Base-by-base conservation (phyloP, 2,329 filamentous ascomycete species). In the Aspergillus chevalieri region DNA sequence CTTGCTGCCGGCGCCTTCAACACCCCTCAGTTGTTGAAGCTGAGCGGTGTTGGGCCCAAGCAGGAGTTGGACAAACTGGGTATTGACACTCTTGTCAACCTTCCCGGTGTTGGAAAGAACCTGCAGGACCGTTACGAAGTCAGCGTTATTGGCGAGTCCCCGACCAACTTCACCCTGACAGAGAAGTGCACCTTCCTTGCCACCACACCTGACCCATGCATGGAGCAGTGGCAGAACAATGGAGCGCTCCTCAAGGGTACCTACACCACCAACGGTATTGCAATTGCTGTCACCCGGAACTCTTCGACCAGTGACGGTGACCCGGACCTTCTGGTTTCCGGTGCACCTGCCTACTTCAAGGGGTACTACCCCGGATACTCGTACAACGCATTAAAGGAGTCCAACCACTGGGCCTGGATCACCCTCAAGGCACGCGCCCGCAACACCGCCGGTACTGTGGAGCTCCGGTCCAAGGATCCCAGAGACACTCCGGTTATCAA, bases 101-200 rank as follows among this genome's bases (percentile, higher is more conserved):
- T 79, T 0, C 76, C 78, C 1, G 78, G 83, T 36, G 81, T 86
- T 3, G 82, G 82, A 6, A 75, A 76, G 51, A 82, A 85, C 64
- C 72, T 86, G 14, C 72, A 82, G 50, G 82, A 86, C 58, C 79
- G 81, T 43, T 82, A 82, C 21, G 80, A 81, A 52, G 72, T 82
- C 26, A 72, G 74, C 1, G 70, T 78, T 46, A 70, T 78, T 12
- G 76, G 77, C 43, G 68, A 74, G 44, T 60, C 67, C 6, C 55
- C 62, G 4, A 62, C 58, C 6, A 65, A 69, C 49, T 67, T 70
- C 47, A 50, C 57, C 28, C 55, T 69, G 42, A 65, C 60, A 22
- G 48, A 53, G n/a, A 58, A 62, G 44, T 66, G 63, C 48, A 67
- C 64, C 0, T 65, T 65, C 47, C 47, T 60, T 51, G 51, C 56